A percentile compares a stretch with the other conserved stretches of the same genome.
These are phyloP conservation scores for Epithele typhae DNA, from an alignment of 768 basidiomycete genomes.

Conservation along the genomic window DNA sequence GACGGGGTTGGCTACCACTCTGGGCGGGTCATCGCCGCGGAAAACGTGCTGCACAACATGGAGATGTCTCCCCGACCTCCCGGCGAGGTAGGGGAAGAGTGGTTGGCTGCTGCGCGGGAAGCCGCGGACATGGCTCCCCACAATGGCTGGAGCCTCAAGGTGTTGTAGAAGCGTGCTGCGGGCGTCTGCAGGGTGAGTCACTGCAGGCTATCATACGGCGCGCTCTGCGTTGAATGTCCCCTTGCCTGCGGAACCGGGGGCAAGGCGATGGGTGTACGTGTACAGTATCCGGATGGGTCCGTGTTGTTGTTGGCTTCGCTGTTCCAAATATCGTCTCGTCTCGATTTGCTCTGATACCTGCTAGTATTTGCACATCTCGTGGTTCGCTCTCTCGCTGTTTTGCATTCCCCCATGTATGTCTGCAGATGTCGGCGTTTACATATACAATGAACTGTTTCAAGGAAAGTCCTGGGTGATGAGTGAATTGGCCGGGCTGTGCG, in stretches of 20 bases:
- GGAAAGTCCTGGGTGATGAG: too few relatives aligned
- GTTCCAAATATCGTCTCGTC: slow-evolving; percentile 7
- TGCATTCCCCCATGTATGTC: too few relatives aligned
- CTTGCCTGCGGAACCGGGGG: too few relatives aligned
- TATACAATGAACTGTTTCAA: too few relatives aligned
- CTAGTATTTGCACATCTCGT: slow-evolving; percentile 3
- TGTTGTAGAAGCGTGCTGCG: too few relatives aligned
- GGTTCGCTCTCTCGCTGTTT: slow-evolving; percentile 1
- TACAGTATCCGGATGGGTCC: background rate
- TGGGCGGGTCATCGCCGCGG: slow-evolving; percentile 77
- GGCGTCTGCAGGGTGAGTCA: too few relatives aligned
- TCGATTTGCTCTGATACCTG: slow-evolving; percentile 10
- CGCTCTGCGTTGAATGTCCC: too few relatives aligned
- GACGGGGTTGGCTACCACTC: slow-evolving; percentile 92
- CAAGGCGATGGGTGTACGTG: background rate
- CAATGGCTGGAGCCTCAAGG: slow-evolving; percentile 72
- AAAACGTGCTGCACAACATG: slow-evolving; percentile 71
- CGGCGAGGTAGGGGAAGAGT: slow-evolving; percentile 50
- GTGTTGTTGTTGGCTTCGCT: background rate
- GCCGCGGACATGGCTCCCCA: slow-evolving; percentile 52
- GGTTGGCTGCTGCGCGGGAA: slow-evolving; percentile 76
- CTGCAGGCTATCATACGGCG: too few relatives aligned
- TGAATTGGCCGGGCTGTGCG: too few relatives aligned
- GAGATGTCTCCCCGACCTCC: slow-evolving; percentile 48
- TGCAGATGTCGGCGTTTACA: too few relatives aligned